phyloP scores from a whole-genome alignment of 106 monocot species.

The Dendrobium nobile region DNA sequence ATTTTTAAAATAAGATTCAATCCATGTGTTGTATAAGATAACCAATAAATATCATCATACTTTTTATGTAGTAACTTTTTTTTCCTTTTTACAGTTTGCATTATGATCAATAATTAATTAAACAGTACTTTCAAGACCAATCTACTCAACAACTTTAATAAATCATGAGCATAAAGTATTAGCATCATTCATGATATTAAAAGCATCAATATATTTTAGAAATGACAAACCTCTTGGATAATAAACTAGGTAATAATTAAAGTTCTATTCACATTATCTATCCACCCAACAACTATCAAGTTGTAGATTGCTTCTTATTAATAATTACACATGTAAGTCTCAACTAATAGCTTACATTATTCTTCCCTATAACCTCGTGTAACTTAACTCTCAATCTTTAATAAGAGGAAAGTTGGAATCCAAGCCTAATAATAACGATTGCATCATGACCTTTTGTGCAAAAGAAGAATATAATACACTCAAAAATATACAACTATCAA shows the following conservation, averaged over 20 bases:
- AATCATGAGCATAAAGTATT: not conserved
- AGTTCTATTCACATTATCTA: not conserved
- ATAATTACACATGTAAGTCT: not conserved
- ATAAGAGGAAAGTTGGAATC: not conserved
- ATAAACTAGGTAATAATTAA: not conserved
- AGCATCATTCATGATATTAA: not conserved
- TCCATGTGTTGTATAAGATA: too few species aligned
- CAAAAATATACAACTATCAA: not conserved
- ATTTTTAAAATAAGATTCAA: too few species aligned
- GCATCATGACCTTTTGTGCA: not conserved
- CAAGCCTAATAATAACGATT: not conserved
- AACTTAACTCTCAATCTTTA: conserved; percentile 3
- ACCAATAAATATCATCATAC: too few species aligned
- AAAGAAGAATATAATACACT: not conserved
- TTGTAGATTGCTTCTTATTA: not conserved
- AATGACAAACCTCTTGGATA: not conserved
- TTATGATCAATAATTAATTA: not conserved
- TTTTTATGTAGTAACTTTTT: not conserved
- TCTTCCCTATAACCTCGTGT: not conserved
- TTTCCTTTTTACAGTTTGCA: not conserved
- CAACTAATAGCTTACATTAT: not conserved
- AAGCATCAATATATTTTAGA: not conserved
- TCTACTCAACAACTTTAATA: not conserved
- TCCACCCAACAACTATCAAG: not conserved
- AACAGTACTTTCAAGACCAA: not conserved